phyloP scores from a whole-genome alignment of 2,329 filamentous ascomycete species.

The Rhynchosporium agropyri region DNA sequence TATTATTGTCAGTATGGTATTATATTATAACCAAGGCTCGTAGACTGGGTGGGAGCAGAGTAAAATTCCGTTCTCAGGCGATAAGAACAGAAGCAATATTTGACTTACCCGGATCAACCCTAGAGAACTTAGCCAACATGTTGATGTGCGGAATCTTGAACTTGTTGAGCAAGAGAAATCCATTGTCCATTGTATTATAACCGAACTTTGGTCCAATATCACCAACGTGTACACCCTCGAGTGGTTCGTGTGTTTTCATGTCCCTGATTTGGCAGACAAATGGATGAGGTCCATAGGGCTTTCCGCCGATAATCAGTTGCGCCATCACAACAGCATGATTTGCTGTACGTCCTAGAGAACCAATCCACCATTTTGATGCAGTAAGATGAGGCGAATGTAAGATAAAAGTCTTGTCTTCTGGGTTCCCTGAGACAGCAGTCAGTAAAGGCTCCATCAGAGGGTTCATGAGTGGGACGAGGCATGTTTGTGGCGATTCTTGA shows the following conservation, averaged over 20 bases:
- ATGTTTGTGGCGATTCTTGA: too few species aligned
- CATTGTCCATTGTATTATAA: slow-evolving; percentile 75
- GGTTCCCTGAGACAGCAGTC: slow-evolving; percentile 49
- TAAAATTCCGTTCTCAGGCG: too few species aligned
- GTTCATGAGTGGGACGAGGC: too few species aligned
- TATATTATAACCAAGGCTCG: too few species aligned
- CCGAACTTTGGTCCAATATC: slow-evolving; percentile 82
- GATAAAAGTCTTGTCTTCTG: slow-evolving; percentile 72
- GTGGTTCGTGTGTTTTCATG: slow-evolving; percentile 67
- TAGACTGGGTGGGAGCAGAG: too few species aligned
- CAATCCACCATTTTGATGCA: slow-evolving; percentile 84
- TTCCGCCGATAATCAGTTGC: slow-evolving; percentile 70
- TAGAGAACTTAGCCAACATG: slow-evolving; percentile 73
- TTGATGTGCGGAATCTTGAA: slow-evolving; percentile 74
- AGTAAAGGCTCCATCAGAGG: too few species aligned
- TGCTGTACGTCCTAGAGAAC: slow-evolving; percentile 73
- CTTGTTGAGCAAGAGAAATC: slow-evolving; percentile 76
- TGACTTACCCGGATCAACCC: slow-evolving; percentile 56
- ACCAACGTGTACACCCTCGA: slow-evolving; percentile 72
- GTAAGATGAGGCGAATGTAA: slow-evolving; percentile 75
- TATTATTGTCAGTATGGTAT: too few species aligned
- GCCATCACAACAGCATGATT: slow-evolving; percentile 81
- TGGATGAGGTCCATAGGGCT: slow-evolving; percentile 72
- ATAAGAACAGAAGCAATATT: too few species aligned
- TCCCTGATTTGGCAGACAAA: slow-evolving; percentile 78